Conservation (phyloP, 2,329 filamentous ascomycete genomes). For the Xylariales sp. region DNA sequence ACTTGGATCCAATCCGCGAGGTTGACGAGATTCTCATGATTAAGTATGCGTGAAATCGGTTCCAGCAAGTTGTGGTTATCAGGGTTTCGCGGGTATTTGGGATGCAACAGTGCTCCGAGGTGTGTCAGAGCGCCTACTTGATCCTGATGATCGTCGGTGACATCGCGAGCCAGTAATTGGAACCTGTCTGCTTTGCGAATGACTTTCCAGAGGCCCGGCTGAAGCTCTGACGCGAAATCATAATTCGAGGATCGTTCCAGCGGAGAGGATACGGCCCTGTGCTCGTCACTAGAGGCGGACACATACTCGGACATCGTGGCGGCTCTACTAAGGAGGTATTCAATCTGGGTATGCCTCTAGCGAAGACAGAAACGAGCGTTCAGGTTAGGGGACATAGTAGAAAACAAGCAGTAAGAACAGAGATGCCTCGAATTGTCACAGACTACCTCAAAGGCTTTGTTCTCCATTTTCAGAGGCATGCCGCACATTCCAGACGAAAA, state of each 20-base stretch:
- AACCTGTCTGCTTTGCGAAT: constrained; percentile 19
- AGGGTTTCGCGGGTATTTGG: constrained; percentile 14
- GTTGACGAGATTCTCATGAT: constrained; percentile 46
- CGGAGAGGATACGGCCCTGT: constrained; percentile 13
- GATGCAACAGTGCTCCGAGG: constrained; percentile 3
- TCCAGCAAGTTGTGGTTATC: constrained; percentile 19
- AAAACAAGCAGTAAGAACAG: not conserved
- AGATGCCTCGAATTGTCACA: not conserved
- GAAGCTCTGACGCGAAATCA: constrained; percentile 23
- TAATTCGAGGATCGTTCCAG: constrained; percentile 14
- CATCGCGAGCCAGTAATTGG: constrained; percentile 24
- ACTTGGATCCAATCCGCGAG: constrained; percentile 32
- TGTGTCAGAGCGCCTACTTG: constrained; percentile 8
- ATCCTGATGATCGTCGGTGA: constrained; percentile 17
- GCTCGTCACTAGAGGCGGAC: too few relatives aligned
- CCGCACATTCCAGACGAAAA: constrained; percentile 7
- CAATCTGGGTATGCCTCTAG: not conserved
- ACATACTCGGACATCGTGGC: too few relatives aligned
- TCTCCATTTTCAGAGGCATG: not conserved
- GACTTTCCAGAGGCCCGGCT: constrained; percentile 23
- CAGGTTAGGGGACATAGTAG: not conserved
- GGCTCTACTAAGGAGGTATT: not conserved
- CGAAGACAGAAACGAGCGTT: not conserved
- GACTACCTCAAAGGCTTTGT: constrained; percentile 3
- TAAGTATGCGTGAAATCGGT: constrained; percentile 33